Evolutionary conservation across 2,329 filamentous ascomycete genomes (phyloP), one percentile per base, ranked within the genome.

Genomic region (Aspergillus caelatus): DNA sequence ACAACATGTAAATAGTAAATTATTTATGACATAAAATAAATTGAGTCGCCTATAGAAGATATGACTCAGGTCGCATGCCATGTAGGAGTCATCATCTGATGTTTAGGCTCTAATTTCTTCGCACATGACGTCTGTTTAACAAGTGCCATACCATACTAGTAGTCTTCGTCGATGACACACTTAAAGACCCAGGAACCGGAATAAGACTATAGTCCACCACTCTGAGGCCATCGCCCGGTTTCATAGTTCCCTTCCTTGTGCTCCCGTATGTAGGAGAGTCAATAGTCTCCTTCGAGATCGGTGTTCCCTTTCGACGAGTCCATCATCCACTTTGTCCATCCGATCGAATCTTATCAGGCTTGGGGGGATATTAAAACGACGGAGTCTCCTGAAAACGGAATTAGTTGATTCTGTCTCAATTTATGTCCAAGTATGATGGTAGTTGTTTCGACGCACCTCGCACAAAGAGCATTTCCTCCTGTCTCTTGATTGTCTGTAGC

Each of bases 401-500:
- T 77, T 61, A 75, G 71, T 28, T 57, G 30, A 8, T 14, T 14
- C 19, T 28, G 19, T 30, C 21, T 54, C 14, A 32, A 8, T 21
- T 21, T 28, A 10, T 28, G 16, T 5, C 34, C 5, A 14, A 14
- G 16, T 14, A 5, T 56, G 14, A 32, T 23, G 12, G 1, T 28
- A 9, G 11, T 23, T 6, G n/a, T 30, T 36, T 19, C 11, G n/a
- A 78, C 86, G 67, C 81, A 94, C 94, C 94, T 91, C 95, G 86
- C 63, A 99, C 94, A 78, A 99, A 99, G 23, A 99, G 83, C 95
- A 99, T 99, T 78, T 98, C 95, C 50, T 93, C 96, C 79, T 97
- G 96, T 81, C 96, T 96, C 82, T 94, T 96, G 67, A 95, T 88
- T 16, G 94, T 97, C 91, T 96, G 67, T 16, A 58, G 30, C 41